phyloP scores from a whole-genome alignment of 1,139 yeast species.

The Protomyces pachydermus region DNA sequence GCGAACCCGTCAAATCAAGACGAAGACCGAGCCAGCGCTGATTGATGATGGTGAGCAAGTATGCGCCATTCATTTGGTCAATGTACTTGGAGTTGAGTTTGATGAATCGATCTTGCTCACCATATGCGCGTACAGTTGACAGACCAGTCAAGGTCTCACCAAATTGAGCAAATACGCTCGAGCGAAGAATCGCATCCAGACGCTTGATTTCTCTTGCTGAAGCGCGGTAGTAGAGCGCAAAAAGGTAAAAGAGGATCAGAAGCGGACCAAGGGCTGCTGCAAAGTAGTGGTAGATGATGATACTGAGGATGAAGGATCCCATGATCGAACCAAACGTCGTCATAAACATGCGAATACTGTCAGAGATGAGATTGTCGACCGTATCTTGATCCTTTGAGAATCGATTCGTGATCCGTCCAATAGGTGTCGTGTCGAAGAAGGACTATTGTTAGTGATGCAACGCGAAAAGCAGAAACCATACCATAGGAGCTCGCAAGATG shows the following conservation, averaged over 20 bases:
- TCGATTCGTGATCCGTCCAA: constrained; percentile 66
- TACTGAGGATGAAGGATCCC: constrained; percentile 63
- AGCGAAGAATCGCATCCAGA: constrained; percentile 69
- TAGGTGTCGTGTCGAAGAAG: constrained; percentile 62
- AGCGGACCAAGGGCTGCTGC: constrained; percentile 65
- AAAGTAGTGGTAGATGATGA: constrained; percentile 70
- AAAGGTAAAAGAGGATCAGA: constrained; percentile 45
- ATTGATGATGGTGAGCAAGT: constrained; percentile 58
- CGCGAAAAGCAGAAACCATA: background rate
- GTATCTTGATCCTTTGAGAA: constrained; percentile 68
- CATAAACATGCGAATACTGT: constrained; percentile 45
- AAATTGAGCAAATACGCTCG: constrained; percentile 70
- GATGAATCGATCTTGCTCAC: constrained; percentile 47
- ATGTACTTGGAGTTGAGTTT: constrained; percentile 48
- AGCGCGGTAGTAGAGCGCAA: constrained; percentile 63
- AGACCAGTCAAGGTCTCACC: constrained; percentile 70
- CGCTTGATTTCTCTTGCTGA: constrained; percentile 82
- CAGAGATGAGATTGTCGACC: constrained; percentile 57
- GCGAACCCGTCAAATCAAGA: constrained; percentile 52
- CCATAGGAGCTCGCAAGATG: constrained; percentile 62
- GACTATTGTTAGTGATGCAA: constrained; percentile 42
- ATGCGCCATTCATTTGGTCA: constrained; percentile 67
- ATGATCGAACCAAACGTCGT: constrained; percentile 52
- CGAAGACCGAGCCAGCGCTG: constrained; percentile 77
- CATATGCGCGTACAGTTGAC: constrained; percentile 63